A percentile compares a stretch with the other conserved stretches of the same genome.
phyloP scores from a whole-genome alignment of 2,329 filamentous ascomycete species.

The Thelonectria olida region DNA sequence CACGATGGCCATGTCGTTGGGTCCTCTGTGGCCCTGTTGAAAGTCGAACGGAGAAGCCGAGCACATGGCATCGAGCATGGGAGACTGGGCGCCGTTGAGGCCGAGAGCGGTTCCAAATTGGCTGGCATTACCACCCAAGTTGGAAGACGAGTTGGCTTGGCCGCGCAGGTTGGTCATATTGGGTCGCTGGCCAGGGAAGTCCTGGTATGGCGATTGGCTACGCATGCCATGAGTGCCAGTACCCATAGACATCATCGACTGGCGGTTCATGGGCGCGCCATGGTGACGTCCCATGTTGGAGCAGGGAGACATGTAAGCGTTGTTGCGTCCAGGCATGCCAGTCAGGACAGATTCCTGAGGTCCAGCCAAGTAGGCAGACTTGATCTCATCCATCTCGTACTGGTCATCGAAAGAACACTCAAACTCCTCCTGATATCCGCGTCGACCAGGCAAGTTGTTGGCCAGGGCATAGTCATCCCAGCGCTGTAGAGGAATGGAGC shows the following conservation, averaged over 20 bases:
- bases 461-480: conserved; percentile 95
- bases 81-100: conserved; percentile 56
- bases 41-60: conserved; percentile 68
- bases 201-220: conserved; percentile 67
- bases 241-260: conserved; percentile 77
- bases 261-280: conserved; percentile 65
- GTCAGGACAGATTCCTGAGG: conserved; percentile 88
- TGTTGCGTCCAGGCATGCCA: conserved; percentile 77
- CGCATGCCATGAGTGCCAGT: conserved; percentile 56
- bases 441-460: conserved; percentile 91
- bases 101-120: conserved; percentile 59
- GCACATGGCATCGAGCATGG: conserved; percentile 57
- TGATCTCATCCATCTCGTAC: conserved; percentile 98
- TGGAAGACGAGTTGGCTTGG: conserved; percentile 58
- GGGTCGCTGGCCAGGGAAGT: conserved; percentile 59
- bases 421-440: conserved; percentile 72
- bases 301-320: conserved; percentile 80
- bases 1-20: conserved; percentile 83
- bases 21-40: conserved; percentile 68
- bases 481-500: conserved; percentile 90
- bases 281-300: conserved; percentile 63
- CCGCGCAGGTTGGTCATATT: conserved; percentile 70
- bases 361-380: conserved; percentile 92
- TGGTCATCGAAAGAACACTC: conserved; percentile 76
- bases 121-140: conserved; percentile 44